Base-by-base conservation (phyloP, 2,329 filamentous ascomycete genomes). In the Paecilomyces fulvus region DNA sequence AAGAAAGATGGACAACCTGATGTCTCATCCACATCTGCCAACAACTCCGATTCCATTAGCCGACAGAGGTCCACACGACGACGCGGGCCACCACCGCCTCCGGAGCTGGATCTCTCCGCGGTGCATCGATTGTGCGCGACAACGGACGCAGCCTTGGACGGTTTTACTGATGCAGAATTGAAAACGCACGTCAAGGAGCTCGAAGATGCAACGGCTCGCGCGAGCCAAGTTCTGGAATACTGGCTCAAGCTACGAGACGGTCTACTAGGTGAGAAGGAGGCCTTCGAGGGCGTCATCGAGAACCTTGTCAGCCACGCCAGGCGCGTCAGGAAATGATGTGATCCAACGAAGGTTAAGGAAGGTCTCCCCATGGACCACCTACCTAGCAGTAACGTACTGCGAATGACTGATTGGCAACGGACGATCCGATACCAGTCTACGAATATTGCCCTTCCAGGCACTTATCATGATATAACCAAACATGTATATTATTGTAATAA, bases 231-330 rank as follows among this genome's bases (percentile, higher is more conserved):
- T 43, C 77, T 96, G 54, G 88, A 90, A 62, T 95, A 92, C 70
- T 97, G 92, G 92, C 82, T 89, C 64, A 89, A 89, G 76, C 79
- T 86, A 64, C 87, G 88, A 54, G 92, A 96, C 69, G 90, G 91
- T 64, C 90, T 92, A 65, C 77, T 95, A 61, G 89, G 89, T 46
- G 92, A 97, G 69, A 87, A 94, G 64, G 92, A 96, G 70, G 90
- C 91, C 2, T 94, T 96, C 70, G 92, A 97, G 70, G 91, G 90
- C 0, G 92, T 97, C 14, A 96, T 97, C 80, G 92, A 96, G 75
- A 96, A 96, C 71, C 73, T 97, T 62, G 92, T 96, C 49, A 94
- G 91, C 72, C 90, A 95, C 75, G 90, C 90, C 52, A 82, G 90
- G 70, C 90, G 92, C 75, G 85, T 90, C 56, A 82, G 90, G 68